Evolutionary conservation across 768 basidiomycete genomes (phyloP).

Genomic region (Suillus hirtellus): DNA sequence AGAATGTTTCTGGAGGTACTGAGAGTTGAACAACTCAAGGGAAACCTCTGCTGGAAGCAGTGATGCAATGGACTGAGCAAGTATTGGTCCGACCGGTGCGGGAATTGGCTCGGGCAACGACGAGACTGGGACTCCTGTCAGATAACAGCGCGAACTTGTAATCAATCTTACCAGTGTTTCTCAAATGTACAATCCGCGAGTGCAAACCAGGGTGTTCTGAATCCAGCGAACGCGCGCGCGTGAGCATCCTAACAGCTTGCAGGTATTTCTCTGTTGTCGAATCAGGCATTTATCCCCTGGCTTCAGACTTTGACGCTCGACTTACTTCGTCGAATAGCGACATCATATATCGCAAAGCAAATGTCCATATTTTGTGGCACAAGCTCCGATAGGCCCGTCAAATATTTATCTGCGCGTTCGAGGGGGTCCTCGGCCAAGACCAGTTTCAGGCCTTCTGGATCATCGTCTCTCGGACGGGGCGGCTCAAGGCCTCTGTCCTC

Average conservation of each 20-base stretch:
- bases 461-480: slow-evolving; percentile 65
- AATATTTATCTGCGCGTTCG: slow-evolving; percentile 71
- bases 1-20: slow-evolving; percentile 70
- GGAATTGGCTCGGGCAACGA: slow-evolving; percentile 44
- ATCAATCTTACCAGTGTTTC: slow-evolving; percentile 46
- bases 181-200: slow-evolving; percentile 65
- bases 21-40: slow-evolving; percentile 68
- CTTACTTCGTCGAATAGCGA: slow-evolving; percentile 79
- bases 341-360: slow-evolving; percentile 79
- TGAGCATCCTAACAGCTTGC: slow-evolving; percentile 73
- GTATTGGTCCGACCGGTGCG: slow-evolving; percentile 47
- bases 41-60: slow-evolving; percentile 60
- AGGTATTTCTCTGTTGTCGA: slow-evolving; percentile 66
- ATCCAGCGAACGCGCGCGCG: slow-evolving; percentile 52
- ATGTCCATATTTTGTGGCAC: slow-evolving; percentile 58
- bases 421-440: slow-evolving; percentile 63
- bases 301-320: slow-evolving; percentile 16
- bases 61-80: slow-evolving; percentile 47
- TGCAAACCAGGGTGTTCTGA: slow-evolving; percentile 68
- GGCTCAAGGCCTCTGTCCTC: slow-evolving; percentile 75
- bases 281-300: slow-evolving; percentile 1
- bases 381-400: slow-evolving; percentile 60
- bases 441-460: slow-evolving; percentile 79
- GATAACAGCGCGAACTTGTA: slow-evolving; percentile 5
- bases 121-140: slow-evolving; percentile 38